These are phyloP conservation scores for Hypoxylon subgilvum DNA, from an alignment of 495 filamentous ascomycete genomes.

Conservation along the genomic window DNA sequence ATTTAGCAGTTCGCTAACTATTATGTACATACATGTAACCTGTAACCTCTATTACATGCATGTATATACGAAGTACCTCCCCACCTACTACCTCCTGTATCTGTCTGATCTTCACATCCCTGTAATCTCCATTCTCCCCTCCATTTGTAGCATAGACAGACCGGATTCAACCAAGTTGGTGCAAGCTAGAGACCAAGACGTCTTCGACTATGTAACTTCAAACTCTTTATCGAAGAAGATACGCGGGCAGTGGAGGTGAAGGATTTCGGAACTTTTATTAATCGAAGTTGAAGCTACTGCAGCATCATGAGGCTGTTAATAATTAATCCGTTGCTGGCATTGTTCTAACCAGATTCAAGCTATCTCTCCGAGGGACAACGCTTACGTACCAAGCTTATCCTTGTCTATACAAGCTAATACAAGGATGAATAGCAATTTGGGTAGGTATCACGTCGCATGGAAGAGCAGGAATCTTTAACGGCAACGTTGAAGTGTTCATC, in stretches of 20 bases:
- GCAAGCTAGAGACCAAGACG: constrained; percentile 1
- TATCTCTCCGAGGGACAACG: constrained; percentile 19
- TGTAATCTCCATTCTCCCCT: constrained; percentile 36
- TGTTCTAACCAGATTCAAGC: constrained; percentile 16
- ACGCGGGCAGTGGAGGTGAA: neutral
- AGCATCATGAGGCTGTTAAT: neutral
- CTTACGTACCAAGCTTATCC: constrained; percentile 29
- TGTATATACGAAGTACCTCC: constrained; percentile 7
- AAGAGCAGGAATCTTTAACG: constrained; percentile 6
- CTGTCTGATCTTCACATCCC: constrained; percentile 37
- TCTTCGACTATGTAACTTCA: neutral
- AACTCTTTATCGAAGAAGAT: neutral
- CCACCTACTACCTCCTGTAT: constrained; percentile 17
- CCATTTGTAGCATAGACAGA: constrained; percentile 12
- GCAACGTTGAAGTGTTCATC: constrained; percentile 6
- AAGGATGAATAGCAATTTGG: too few species aligned
- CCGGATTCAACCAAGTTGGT: constrained; percentile 21
- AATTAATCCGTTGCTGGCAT: too few species aligned
- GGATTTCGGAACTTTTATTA: constrained; percentile 10
- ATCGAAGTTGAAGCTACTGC: constrained; percentile 12
- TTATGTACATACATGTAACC: too few species aligned
- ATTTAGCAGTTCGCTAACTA: constrained; percentile 17
- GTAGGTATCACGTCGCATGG: constrained; percentile 14
- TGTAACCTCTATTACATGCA: neutral
- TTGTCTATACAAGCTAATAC: constrained; percentile 10